Evolutionary conservation across 495 filamentous ascomycete genomes (phyloP), one percentile per base, ranked within the genome.

Genomic region (Tuber indicum): DNA sequence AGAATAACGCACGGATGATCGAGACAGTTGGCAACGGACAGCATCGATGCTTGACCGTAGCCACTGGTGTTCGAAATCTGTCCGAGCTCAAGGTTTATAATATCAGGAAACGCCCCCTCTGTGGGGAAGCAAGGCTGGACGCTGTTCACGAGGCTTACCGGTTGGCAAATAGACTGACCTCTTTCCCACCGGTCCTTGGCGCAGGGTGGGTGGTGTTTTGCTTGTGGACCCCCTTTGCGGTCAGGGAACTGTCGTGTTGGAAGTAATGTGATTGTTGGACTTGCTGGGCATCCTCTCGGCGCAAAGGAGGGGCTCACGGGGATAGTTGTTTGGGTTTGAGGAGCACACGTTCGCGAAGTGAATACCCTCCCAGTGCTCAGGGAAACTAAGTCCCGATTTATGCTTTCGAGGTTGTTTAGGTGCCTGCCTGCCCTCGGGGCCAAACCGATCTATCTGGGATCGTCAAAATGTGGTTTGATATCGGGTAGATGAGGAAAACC

Each of bases 11-110:
- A 2, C 12, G 14, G 52, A 16, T 62, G n/a, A 62, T 62, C 52
- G 52, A 32, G 52, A 62, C 52, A 62, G 52, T n/a, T 62, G 52
- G 52, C 52, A 62, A 62, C 52, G 52, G 52, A 62, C 52, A 62
- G 32, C 52, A 16, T 62, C 52, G 52, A 62, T 62, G 52, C 52
- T n/a, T 32, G 52, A 32, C 52, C 52, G 21, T n/a, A 26, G 12
- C 52, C 10, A 2, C 49, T n/a, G 9, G 49, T 12, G 3, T 52
- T 52, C 49, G 23, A n/a, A 52, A 52, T 52, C 23, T n/a, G 49
- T n/a, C 49, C 21, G 23, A 12, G 49, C 23, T 52, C 49, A n/a
- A n/a, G 49, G 8, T n/a, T 52, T 52, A 43, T 10, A 10, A 10
- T 43, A 52, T 52, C 49, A n/a, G n/a, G 49, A 12, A 52, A n/a